Base-by-base conservation (phyloP, 768 basidiomycete species). In the Lactifluus hygrophoroides region DNA sequence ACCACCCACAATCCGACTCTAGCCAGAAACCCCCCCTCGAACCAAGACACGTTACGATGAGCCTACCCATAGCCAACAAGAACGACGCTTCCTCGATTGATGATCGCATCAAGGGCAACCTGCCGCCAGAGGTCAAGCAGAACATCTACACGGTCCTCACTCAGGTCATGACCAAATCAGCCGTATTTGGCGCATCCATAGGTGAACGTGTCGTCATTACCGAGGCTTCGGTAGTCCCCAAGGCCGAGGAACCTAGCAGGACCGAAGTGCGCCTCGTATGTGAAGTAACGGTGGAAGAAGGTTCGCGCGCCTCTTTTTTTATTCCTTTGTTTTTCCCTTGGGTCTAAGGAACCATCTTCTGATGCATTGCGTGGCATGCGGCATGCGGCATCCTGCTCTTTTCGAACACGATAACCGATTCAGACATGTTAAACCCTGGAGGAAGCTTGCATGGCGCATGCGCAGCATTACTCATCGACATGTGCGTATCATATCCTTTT, bases 171-270 rank as follows among this genome's bases (percentile, higher is more conserved):
- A 2, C 42, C 25, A 45, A 8, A 17, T 35, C 58, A 8, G 30
- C 23, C 8, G 17, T 52, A 3, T 70, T 69, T 48, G 69, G 65
- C 0, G 56, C 60, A 10, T 44, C 58, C 13, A 59, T 70, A 14
- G 35, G 61, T 0, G 57, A 63, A 17, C 53, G 61, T 10, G 21
- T 69, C 40, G 45, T 45, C 28, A 55, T 68, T 3, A 66, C 54
- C 10, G 66, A 70, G 35, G 66, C 69, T 1, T 66, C 67, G 5
- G 50, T 69, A 5, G 51, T 66, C 17, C 57, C 56, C 9, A 70
- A 70, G 44, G 57, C 54, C 17, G 72, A 72, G 42, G 71, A 71
- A 54, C 63, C 68, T 11, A 47, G 61, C 21, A 70, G 67, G 67
- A 63, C 62, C 38, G 69, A 73, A 54, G 68, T 63, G 0, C 62